Evolutionary conservation across 169 alveolate species (phyloP).

Genomic region (Cryptosporidium parvum): DNA sequence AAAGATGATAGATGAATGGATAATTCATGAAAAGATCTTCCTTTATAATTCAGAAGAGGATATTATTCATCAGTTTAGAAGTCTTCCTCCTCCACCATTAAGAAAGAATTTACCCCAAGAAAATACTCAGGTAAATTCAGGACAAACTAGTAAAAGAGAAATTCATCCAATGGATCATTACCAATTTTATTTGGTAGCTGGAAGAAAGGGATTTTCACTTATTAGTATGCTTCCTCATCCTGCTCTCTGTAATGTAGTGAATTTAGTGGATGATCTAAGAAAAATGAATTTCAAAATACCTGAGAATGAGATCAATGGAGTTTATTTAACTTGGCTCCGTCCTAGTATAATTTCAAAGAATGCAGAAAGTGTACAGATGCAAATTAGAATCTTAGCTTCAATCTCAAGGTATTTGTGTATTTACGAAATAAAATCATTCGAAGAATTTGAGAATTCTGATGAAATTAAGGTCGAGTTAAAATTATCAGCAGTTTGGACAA

Average conservation of each 20-base stretch:
- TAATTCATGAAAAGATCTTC: slow-evolving; percentile 27
- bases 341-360: slow-evolving; percentile 27
- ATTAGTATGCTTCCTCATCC: slow-evolving; percentile 70
- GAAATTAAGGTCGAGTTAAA: slow-evolving; percentile 25
- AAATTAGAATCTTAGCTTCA: slow-evolving; percentile 14
- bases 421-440: slow-evolving; percentile 24
- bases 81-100: slow-evolving; percentile 68
- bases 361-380: not conserved
- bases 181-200: slow-evolving; percentile 46
- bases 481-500: slow-evolving; percentile 16
- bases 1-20: not conserved
- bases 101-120: not conserved
- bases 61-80: slow-evolving; percentile 27
- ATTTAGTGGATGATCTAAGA: slow-evolving; percentile 21
- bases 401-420: slow-evolving; percentile 21
- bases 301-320: slow-evolving; percentile 2
- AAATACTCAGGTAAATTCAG: not conserved
- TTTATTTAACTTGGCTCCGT: slow-evolving; percentile 48
- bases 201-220: slow-evolving; percentile 10
- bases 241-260: slow-evolving; percentile 47
- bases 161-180: slow-evolving; percentile 36
- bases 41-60: slow-evolving; percentile 41
- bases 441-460: slow-evolving; percentile 2
- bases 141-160: not conserved
- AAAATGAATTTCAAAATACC: not conserved